Conservation (phyloP, 768 basidiomycete species). For the Boletus insuetus region DNA sequence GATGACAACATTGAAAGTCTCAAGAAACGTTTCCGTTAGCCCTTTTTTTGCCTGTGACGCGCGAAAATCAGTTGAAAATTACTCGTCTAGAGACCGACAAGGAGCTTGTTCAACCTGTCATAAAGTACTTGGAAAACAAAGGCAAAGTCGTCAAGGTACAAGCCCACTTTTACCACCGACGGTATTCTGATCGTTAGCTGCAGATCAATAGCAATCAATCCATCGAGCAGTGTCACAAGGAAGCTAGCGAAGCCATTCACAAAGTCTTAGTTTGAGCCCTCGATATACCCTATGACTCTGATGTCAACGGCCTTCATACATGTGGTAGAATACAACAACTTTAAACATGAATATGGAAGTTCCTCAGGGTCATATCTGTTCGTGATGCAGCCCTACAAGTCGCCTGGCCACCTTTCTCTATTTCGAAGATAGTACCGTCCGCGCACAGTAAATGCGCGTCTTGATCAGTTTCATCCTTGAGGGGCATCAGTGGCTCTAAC, state of each 20-base stretch:
- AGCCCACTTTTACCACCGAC: not conserved
- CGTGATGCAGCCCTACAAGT: conserved; percentile 43
- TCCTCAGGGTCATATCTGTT: conserved; percentile 28
- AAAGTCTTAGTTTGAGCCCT: conserved; percentile 38
- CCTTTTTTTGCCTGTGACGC: not conserved
- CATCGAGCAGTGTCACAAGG: conserved; percentile 69
- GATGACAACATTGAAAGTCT: conserved; percentile 95
- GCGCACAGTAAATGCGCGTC: conserved; percentile 72
- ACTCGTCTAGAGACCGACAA: conserved; percentile 68
- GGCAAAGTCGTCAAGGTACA: conserved; percentile 77
- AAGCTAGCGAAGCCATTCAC: conserved; percentile 53
- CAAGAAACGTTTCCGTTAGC: conserved; percentile 91
- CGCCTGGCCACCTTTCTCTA: conserved; percentile 60
- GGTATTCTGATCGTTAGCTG: not conserved
- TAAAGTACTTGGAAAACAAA: conserved; percentile 67
- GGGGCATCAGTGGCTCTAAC: not conserved
- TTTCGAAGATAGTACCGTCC: conserved; percentile 70
- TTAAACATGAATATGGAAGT: conserved; percentile 50
- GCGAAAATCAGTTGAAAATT: not conserved
- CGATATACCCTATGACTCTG: conserved; percentile 5
- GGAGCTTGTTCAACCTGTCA: conserved; percentile 89
- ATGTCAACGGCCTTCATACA: not conserved
- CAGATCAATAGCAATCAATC: conserved; percentile 69
- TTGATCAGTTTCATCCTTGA: conserved; percentile 57
- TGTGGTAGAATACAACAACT: not conserved